Evolutionary conservation across 2,329 filamentous ascomycete species (phyloP).

Genomic region (Trichophyton verrucosum): DNA sequence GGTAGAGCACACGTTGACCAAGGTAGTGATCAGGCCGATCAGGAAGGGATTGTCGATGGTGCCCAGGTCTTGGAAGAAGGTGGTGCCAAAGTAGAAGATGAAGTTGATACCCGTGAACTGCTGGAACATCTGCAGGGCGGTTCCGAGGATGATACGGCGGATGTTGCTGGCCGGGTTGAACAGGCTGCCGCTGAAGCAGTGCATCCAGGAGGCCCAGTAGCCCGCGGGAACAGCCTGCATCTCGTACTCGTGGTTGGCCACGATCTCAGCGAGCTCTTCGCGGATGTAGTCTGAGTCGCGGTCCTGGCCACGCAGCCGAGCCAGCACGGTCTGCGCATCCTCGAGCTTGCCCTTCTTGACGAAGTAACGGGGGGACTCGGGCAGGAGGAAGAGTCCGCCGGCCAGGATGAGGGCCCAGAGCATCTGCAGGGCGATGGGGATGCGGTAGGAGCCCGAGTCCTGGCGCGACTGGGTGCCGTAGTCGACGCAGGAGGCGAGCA

Average conservation of each 20-base stretch:
- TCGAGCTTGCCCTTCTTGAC: constrained; percentile 65
- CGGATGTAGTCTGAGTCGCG: constrained; percentile 61
- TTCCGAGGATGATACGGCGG: constrained; percentile 58
- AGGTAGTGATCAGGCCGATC: constrained; percentile 71
- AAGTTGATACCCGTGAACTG: constrained; percentile 82
- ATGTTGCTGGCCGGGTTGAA: constrained; percentile 43
- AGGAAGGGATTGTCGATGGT: constrained; percentile 68
- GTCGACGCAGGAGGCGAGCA: constrained; percentile 61
- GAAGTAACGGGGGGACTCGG: constrained; percentile 75
- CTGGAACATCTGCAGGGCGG: constrained; percentile 69
- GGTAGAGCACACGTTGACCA: constrained; percentile 78
- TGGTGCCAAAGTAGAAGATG: constrained; percentile 73
- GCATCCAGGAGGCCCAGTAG: constrained; percentile 57
- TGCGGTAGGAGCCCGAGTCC: constrained; percentile 60
- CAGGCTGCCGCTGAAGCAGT: constrained; percentile 48
- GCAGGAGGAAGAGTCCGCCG: constrained; percentile 59
- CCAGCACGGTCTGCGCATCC: constrained; percentile 49
- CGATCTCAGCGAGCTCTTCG: constrained; percentile 68
- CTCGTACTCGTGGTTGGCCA: constrained; percentile 84
- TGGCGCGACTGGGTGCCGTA: constrained; percentile 54
- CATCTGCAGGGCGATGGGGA: constrained; percentile 70
- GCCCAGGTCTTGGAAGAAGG: constrained; percentile 68
- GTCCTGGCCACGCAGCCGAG: constrained; percentile 61
- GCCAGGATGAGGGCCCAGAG: constrained; percentile 66
- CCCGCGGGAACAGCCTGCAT: constrained; percentile 51